Evolutionary conservation across 108 stramenopile species (phyloP).

Genomic region (Skeletonema costatum): DNA sequence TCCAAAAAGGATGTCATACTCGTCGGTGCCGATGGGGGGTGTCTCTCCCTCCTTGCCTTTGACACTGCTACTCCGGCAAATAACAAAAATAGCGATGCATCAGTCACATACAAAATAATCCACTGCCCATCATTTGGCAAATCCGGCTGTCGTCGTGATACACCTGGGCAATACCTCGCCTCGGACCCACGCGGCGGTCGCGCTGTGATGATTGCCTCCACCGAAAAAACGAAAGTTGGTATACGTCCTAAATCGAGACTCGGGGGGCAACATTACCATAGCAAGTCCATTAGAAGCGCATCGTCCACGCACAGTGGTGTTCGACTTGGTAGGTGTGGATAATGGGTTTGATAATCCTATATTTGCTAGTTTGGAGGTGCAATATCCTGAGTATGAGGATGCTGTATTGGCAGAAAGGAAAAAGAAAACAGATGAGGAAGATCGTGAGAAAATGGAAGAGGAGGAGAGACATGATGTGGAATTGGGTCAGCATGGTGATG

Average conservation of each 20-base stretch:
- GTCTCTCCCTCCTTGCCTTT: slow-evolving; percentile 84
- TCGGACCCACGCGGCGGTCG: slow-evolving; percentile 92
- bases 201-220: slow-evolving; percentile 83
- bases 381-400: slow-evolving; percentile 90
- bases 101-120: slow-evolving; percentile 1
- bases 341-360: slow-evolving; percentile 98
- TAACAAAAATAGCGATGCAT: not conserved
- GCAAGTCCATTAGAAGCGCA: slow-evolving; percentile 97
- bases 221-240: slow-evolving; percentile 98
- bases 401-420: slow-evolving; percentile 26
- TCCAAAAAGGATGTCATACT: slow-evolving; percentile 89
- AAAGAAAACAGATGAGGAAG: slow-evolving; percentile 31
- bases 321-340: slow-evolving; percentile 90
- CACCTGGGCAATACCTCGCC: slow-evolving; percentile 96
- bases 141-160: slow-evolving; percentile 89
- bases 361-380: slow-evolving; percentile 94
- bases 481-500: slow-evolving; percentile 35
- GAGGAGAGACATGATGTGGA: not conserved
- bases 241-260: slow-evolving; percentile 93
- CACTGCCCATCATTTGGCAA: slow-evolving; percentile 53
- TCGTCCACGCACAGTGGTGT: slow-evolving; percentile 81
- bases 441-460: slow-evolving; percentile 39
- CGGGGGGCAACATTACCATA: slow-evolving; percentile 75
- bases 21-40: slow-evolving; percentile 91
- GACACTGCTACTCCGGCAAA: slow-evolving; percentile 19